Evolutionary conservation across 2,329 filamentous ascomycete genomes (phyloP), one percentile per base, ranked within the genome.

Genomic region (Penicillium aurantiogriseum): DNA sequence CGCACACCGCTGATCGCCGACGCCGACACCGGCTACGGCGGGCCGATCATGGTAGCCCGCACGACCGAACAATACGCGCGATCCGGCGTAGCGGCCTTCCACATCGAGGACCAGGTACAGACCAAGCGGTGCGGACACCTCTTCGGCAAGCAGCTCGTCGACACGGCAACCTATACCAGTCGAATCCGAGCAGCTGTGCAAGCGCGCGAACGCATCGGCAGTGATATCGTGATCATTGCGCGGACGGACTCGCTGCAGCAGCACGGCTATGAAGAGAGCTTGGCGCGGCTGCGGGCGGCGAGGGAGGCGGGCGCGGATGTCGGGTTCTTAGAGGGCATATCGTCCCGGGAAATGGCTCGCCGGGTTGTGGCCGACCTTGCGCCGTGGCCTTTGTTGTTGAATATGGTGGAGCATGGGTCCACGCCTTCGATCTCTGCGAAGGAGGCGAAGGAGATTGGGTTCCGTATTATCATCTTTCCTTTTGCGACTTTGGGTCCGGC

Each of bases 71-170:
- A 79, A 48, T 84, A 84, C 69, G 77, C 79, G 25, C 77, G 79
- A 46, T 76, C 81, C 3, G 82, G 82, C 25, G 79, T 85, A 3
- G 83, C 83, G 1, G 83, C 76, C 10, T 75, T 85, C 44, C 83
- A 85, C 66, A 78, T 85, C 62, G 83, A 85, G 69, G 83, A 85
- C 68, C 81, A 85, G 66, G 77, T 84, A 8, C 74, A 75, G 58
- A 75, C 71, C 17, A 77, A 78, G 56, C 70, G 74, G 19, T 77
- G 76, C 56, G 75, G 76, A 2, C 74, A 77, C 51, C 69, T 77
- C 0, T 69, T 65, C 2, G 75, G 74, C 38, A 78, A 77, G 60
- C 67, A 73, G 38, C 69, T 77, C 9, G 75, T 77, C 25, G 71
- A 72, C 45, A 61, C 54, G 0, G 65, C 67, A 2, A 71, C 70